phyloP scores from a whole-genome alignment of 169 alveolate species.

The Cystoisospora suis region DNA sequence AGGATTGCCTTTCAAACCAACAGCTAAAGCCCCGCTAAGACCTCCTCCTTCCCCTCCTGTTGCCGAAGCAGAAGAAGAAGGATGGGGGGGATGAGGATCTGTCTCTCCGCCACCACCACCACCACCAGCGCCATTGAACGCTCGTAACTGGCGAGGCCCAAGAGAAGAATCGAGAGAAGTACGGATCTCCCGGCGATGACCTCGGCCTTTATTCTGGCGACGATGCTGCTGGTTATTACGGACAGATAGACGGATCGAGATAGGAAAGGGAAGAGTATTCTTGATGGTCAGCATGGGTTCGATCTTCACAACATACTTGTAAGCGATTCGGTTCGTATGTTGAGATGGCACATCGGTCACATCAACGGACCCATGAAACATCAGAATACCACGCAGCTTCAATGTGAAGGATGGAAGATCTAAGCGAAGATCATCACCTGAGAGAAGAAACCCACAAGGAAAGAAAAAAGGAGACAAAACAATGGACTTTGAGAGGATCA shows the following conservation, averaged over 20 bases:
- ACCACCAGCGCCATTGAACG: not conserved
- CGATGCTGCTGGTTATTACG: slow-evolving; percentile 43
- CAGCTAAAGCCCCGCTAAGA: too few relatives aligned
- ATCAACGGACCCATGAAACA: slow-evolving; percentile 72
- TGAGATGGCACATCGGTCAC: slow-evolving; percentile 76
- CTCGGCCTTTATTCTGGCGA: not conserved
- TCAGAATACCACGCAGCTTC: slow-evolving; percentile 66
- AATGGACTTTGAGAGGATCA: slow-evolving; percentile 47
- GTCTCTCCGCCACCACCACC: not conserved
- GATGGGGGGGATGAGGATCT: too few relatives aligned
- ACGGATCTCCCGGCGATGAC: not conserved
- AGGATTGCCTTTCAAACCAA: too few relatives aligned
- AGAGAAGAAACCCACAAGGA: slow-evolving; percentile 59
- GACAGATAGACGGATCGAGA: slow-evolving; percentile 69
- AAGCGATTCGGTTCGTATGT: slow-evolving; percentile 71
- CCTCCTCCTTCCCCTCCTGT: too few relatives aligned
- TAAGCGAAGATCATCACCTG: slow-evolving; percentile 67
- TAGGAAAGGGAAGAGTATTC: slow-evolving; percentile 74
- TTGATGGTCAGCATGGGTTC: slow-evolving; percentile 76
- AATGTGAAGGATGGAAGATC: slow-evolving; percentile 74
- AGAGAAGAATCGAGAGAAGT: not conserved
- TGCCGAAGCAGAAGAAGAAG: too few relatives aligned
- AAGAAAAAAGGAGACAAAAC: too few relatives aligned
- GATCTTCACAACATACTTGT: slow-evolving; percentile 70
- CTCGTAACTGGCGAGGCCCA: not conserved